These are phyloP conservation scores for Paramecium sexaurelia DNA, from an alignment of 73 alveolate species.

Conservation along the genomic window DNA sequence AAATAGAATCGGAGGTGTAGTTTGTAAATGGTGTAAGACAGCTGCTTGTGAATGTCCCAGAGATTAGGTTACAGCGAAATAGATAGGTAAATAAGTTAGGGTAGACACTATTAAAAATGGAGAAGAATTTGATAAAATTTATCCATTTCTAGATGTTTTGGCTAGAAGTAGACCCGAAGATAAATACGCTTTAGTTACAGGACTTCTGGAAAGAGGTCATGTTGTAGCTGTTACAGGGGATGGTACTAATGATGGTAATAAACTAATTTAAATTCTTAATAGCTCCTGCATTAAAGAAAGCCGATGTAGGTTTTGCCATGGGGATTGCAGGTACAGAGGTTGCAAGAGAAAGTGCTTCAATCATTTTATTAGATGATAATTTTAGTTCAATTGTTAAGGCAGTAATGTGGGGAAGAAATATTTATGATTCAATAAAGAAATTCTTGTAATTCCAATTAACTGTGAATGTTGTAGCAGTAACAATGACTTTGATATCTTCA, in stretches of 20 bases:
- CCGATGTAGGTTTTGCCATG: conserved; percentile 95
- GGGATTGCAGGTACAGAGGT: conserved; percentile 95
- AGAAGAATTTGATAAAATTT: conserved; percentile 67
- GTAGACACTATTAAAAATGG: conserved; percentile 61
- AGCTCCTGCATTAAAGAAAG: conserved; percentile 71
- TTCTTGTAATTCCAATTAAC: conserved; percentile 89
- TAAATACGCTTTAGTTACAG: conserved; percentile 90
- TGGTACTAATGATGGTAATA: conserved; percentile 69
- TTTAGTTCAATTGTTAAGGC: conserved; percentile 91
- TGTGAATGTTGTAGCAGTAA: conserved; percentile 87
- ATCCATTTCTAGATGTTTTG: conserved; percentile 79
- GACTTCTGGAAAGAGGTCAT: conserved; percentile 82
- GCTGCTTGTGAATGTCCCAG: conserved; percentile 63
- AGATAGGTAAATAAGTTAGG: conserved; percentile 36
- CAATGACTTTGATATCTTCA: conserved; percentile 83
- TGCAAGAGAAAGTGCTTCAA: conserved; percentile 93
- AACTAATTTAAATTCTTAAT: neutral
- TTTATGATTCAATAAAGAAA: conserved; percentile 89
- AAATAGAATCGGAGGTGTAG: conserved; percentile 82
- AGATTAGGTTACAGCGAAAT: conserved; percentile 52
- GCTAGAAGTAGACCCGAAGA: conserved; percentile 95
- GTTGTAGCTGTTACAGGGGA: conserved; percentile 98
- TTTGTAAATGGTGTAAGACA: conserved; percentile 76
- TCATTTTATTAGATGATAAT: conserved; percentile 90
- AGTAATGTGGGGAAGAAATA: conserved; percentile 92